phyloP scores from a whole-genome alignment of 83 land plant genomes.

The Larix sibirica region DNA sequence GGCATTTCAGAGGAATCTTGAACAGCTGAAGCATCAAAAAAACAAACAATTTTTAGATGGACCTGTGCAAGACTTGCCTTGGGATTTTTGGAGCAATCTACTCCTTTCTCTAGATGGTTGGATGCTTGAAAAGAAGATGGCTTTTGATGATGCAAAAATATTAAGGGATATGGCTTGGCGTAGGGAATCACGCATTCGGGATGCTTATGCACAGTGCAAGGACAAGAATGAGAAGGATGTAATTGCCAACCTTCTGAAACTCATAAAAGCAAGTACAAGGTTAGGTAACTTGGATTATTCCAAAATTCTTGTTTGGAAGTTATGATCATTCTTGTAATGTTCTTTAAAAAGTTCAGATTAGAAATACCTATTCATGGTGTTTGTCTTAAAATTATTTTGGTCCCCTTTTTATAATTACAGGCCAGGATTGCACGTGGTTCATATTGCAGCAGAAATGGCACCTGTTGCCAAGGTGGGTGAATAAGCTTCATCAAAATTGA shows the following conservation, averaged over 20 bases:
- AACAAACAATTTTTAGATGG: slow-evolving; percentile 39
- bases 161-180: slow-evolving; percentile 90
- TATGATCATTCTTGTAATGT: not conserved
- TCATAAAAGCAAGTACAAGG: slow-evolving; percentile 62
- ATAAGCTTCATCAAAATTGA: not conserved
- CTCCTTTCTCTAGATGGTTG: slow-evolving; percentile 81
- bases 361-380: not conserved
- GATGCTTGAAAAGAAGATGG: slow-evolving; percentile 79
- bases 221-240: slow-evolving; percentile 61
- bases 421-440: slow-evolving; percentile 77
- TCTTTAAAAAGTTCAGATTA: not conserved
- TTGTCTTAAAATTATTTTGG: not conserved
- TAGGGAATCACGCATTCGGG: slow-evolving; percentile 60
- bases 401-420: slow-evolving; percentile 36
- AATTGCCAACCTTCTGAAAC: slow-evolving; percentile 49
- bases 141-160: slow-evolving; percentile 57
- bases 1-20: slow-evolving; percentile 75
- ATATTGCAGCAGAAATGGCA: slow-evolving; percentile 99
- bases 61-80: slow-evolving; percentile 76
- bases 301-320: not conserved
- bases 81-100: slow-evolving; percentile 92
- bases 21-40: slow-evolving; percentile 63
- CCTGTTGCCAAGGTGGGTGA: slow-evolving; percentile 88
- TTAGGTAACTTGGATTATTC: slow-evolving; percentile 21
- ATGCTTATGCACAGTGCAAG: slow-evolving; percentile 62